Evolutionary conservation across 2,329 filamentous ascomycete genomes (phyloP).

Genomic region (Cytospora schulzeri): DNA sequence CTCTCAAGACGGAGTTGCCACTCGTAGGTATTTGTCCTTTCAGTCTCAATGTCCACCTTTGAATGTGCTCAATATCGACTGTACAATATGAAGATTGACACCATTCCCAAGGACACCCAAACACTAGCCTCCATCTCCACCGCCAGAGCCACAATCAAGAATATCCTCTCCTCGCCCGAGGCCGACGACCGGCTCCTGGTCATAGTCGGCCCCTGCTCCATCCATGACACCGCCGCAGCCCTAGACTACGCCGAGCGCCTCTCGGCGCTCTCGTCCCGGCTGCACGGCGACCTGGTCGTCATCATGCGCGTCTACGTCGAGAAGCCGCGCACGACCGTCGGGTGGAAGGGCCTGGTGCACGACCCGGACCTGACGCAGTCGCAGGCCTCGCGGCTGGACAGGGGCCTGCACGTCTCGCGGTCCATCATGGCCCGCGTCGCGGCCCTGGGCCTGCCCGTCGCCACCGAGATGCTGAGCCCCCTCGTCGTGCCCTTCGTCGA

Average conservation of each 20-base stretch:
- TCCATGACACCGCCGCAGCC: constrained; percentile 91
- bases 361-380: constrained; percentile 94
- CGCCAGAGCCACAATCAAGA: constrained; percentile 69
- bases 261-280: constrained; percentile 78
- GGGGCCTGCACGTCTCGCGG: background rate
- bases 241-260: constrained; percentile 90
- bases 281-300: constrained; percentile 85
- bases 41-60: too few relatives aligned
- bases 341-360: constrained; percentile 98
- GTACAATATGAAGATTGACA: background rate
- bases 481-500: constrained; percentile 97
- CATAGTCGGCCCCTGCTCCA: constrained; percentile 92
- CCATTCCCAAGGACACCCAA: constrained; percentile 77
- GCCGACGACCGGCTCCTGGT: constrained; percentile 64
- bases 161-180: constrained; percentile 62
- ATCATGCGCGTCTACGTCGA: constrained; percentile 98
- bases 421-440: background rate
- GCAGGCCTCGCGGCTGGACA: constrained; percentile 70
- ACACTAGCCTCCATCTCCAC: constrained; percentile 63
- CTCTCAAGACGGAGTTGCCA: background rate
- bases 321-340: constrained; percentile 95
- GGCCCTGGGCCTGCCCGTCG: constrained; percentile 38
- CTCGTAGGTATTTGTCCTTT: background rate
- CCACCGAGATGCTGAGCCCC: constrained; percentile 96
- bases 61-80: too few relatives aligned